Base-by-base conservation (phyloP, 805 yeast species). In the Candida krabiensis region DNA sequence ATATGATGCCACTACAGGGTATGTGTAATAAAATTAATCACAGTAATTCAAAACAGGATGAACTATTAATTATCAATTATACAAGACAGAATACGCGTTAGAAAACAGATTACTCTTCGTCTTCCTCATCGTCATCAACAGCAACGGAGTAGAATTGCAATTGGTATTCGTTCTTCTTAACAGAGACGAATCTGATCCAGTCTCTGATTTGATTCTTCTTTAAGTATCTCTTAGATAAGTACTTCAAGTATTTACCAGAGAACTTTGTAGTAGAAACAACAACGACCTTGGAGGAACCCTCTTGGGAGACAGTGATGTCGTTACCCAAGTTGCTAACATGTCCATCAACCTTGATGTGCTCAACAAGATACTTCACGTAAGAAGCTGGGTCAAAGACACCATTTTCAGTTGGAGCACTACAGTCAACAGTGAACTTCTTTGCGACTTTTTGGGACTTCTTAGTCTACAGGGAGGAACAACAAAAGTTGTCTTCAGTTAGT, bases 201-300 rank as follows among this genome's bases (percentile, higher is more conserved):
- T 93, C 98, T 82, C 97, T 89, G 80, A 91, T 86, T 78, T 87
- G 95, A 91, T 90, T 88, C 87, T 93, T 93, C 96, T 91, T 95
- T 77, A 93, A 87, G 93, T 87, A 93, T 82, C 95, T 91, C 89
- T 93, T 95, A 67, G 98, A 87, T 71, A 93, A 80, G 95, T 93
- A 93, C 82, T 95, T 93, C 73, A 91, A 84, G 95, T 93, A 93
- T 80, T 95, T 91, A 78, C 99, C 99, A 60, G 97, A 90, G 93
- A 93, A 91, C 78, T 88, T 84, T 74, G 95, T 74, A 74, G 84
- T 81, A 57, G 97, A 77, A 56, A 77, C 80, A 69, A 89, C 86
- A 67, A 93, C 88, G 68, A 86, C 83, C 69, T 86, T 80, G 77
- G 84, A 83, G 79, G 81, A 75, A 67, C 90, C 95, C 67, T 88